Base-by-base conservation (phyloP, 768 basidiomycete genomes). In the Suillus brevipes region DNA sequence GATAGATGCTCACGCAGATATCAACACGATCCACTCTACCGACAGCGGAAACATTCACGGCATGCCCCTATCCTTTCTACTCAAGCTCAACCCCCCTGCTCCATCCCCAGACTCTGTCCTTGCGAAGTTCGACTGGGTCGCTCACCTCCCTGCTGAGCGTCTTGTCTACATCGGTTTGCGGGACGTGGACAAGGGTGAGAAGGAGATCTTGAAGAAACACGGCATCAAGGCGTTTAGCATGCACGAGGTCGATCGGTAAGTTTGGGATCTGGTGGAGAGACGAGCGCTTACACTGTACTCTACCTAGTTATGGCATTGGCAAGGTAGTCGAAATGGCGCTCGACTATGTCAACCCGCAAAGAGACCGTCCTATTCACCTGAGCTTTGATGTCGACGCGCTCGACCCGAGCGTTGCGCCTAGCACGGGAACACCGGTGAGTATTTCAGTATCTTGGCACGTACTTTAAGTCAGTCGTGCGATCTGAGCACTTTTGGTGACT, bases 161-260 rank as follows among this genome's bases (percentile, higher is more conserved):
- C 78, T 99, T 57, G 96, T 96, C n/a, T 99, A 97, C 80, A 97
- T 98, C 72, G 97, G 97, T 64, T 85, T 99, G 63, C 91, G 97
- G 62, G 97, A 99, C 77, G 79, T 99, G 63, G 97, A 99, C 73
- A 78, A 82, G 4, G 92, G 88, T 42, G 97, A 99, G 79, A 95
- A 94, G 78, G 83, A 82, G 65, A 91, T 99, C 71, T 82, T 99
- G 55, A 89, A 84, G 70, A 85, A 94, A 64, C 82, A 90, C 72
- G 84, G 82, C 64, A 94, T 96, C 82, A 93, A 90, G 75, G 90
- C 88, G 10, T 96, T 92, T 81, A 89, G 87, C 67, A 97, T 97
- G 94, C 91, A 95, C 74, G 92, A 98, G 68, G 85, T 96, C 66
- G 91, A 91, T 42, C 58, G 58, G 58, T 71, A 94, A 87, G 69